Evolutionary conservation across 306 rosid genomes (phyloP), one percentile per base, ranked within the genome.

Genomic region (Crotalaria pallida): DNA sequence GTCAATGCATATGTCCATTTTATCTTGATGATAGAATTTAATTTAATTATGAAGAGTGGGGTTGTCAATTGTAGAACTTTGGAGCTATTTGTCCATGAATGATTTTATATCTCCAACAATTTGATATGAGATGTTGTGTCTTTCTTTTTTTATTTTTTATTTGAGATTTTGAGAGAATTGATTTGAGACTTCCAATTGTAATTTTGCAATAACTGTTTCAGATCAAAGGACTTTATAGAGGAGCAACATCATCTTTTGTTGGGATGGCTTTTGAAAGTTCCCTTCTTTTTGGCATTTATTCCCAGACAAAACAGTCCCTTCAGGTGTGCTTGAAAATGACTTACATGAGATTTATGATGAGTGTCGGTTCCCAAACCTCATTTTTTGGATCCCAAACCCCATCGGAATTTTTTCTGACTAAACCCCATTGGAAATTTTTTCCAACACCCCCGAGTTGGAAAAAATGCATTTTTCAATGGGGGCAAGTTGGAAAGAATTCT

Each of bases 211-310:
- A 22, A 63, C 49, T 58, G 73, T 88, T 84, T 65, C 88, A 94
- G 99, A 73, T 91, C 65, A 88, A 77, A 80, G 97, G 99, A 79
- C 92, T 94, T 67, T 94, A 94, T 79, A 86, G 96, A 75, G 99
- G 97, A 67, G 96, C 99, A 40, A 90, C 96, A 26, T 80, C 99
- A 58, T 94, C 97, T 78, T 94, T 94, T 63, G 31, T 89, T 45
- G 97, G 98, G 82, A 78, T 94, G 80, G 87, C 97, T 81, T 86
- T 90, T 55, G 97, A 94, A 84, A 88, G 99, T 74, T 87, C 97
- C 27, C 88, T 94, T 24, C 81, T 86, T 75, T 94, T 94, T 66
- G 97, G 99, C 56, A 83, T 94, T 72, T 94, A 90, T 81, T 90
- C 97, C 70, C 97, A 83, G 79, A 85, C 84, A 71, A 94, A 94